phyloP scores from a whole-genome alignment of 2,329 filamentous ascomycete species.

The Diaporthe australafricana region DNA sequence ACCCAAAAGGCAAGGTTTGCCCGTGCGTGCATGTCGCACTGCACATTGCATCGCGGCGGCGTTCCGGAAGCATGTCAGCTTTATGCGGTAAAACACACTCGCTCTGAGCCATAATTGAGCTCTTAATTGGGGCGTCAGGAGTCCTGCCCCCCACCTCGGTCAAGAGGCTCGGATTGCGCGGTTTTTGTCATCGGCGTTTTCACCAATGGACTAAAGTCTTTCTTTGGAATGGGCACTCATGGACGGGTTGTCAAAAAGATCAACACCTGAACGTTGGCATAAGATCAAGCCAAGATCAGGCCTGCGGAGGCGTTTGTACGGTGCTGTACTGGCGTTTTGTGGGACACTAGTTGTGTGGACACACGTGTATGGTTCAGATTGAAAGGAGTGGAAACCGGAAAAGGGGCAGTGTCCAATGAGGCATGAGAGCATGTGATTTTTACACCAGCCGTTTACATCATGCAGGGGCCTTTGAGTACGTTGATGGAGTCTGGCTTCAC shows the following conservation, averaged over 20 bases:
- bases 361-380: constrained; percentile 3
- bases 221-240: constrained; percentile 11
- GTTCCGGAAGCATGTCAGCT: constrained; percentile 11
- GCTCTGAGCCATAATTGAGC: constrained; percentile 24
- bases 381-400: background rate
- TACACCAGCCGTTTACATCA: background rate
- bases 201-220: background rate
- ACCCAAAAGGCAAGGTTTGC: constrained; percentile 3
- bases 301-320: constrained; percentile 14
- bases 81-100: constrained; percentile 10
- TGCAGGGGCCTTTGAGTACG: background rate
- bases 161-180: background rate
- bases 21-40: background rate
- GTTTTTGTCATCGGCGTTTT: constrained; percentile 6
- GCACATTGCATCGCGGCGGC: constrained; percentile 14
- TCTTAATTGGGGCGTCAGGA: constrained; percentile 6
- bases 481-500: background rate
- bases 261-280: constrained; percentile 4
- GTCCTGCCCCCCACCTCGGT: background rate
- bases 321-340: constrained; percentile 12
- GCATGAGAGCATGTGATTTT: background rate
- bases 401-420: background rate
- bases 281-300: background rate
- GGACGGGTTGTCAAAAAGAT: constrained; percentile 10
- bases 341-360: background rate